These are phyloP conservation scores for Lactifluus volemus DNA, from an alignment of 768 basidiomycete genomes.

Conservation along the genomic window DNA sequence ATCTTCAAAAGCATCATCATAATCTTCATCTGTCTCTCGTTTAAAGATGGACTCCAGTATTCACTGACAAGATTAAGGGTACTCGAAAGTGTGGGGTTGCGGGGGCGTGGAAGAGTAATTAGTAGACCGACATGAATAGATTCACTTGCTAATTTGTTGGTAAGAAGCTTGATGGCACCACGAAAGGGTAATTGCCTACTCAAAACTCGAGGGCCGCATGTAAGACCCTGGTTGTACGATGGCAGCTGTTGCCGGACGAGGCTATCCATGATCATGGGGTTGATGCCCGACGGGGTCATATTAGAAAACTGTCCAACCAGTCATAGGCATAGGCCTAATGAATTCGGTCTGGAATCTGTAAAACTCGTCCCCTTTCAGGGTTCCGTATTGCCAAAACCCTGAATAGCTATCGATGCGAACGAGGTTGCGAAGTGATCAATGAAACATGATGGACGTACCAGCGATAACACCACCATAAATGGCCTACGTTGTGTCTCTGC, in stretches of 20 bases:
- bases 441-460: neutral
- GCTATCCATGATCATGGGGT: neutral
- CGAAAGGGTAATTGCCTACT: neutral
- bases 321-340: neutral
- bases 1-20: neutral
- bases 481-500: neutral
- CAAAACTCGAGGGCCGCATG: neutral
- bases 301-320: neutral
- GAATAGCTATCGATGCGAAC: neutral
- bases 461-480: neutral
- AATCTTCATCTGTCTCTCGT: neutral
- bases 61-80: neutral
- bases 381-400: constrained; percentile 4
- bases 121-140: neutral
- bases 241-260: neutral
- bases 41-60: too few relatives aligned
- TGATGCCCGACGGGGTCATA: neutral
- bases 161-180: neutral
- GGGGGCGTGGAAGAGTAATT: neutral
- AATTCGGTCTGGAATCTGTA: neutral
- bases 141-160: neutral
- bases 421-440: neutral
- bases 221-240: neutral
- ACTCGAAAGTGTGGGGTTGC: neutral
- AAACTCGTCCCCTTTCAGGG: neutral